Evolutionary conservation across 2,329 filamentous ascomycete genomes (phyloP), one percentile per base, ranked within the genome.

Genomic region (Xylaria arbuscula): DNA sequence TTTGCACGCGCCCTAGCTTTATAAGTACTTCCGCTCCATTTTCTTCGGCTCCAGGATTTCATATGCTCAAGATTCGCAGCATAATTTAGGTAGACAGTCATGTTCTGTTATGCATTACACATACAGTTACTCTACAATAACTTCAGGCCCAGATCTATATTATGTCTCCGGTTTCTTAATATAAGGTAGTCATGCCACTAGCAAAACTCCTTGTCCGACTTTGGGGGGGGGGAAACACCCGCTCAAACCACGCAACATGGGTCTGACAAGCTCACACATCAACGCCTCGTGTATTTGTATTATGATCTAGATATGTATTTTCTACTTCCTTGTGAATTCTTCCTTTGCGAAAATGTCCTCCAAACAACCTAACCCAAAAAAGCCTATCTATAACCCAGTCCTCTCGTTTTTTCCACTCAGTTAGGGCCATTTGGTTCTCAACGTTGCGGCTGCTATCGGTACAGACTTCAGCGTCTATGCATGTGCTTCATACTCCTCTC

Each of bases 401-500:
- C 2, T 28, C 28, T 28, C 5, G 5, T 28, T 28, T 28, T 28
- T 28, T 34, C 19, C 40, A 32, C 22, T 34, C 38, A 42, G 24
- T 38, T 40, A 38, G 22, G 36, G 22, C 40, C 17, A 2, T 59
- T 51, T 55, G 8, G 9, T 55, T 40, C 28, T 53, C 19, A 34
- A 8, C 36, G 24, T 53, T 19, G 28, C 28, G 28, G 28, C 28
- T 3, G 28, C 28, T 28, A 28, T 28, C 28, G 2, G 5, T 28
- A 28, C 5, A 28, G 28, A 28, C 28, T 28, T 5, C 28, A n/a
- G 17, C 1, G 32, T 50, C 51, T 67, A 71, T 40, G 47, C 68
- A 64, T 75, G 72, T 1, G 77, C 71, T 70, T 80, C 78, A 58
- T 78, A 80, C 60, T 79, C 81, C 17, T 82, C 78, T 5, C 72